A percentile compares a stretch with the other conserved stretches of the same genome.
These are phyloP conservation scores for Starmerella khaoyaiensis DNA, from an alignment of 805 yeast species.

Conservation along the genomic window DNA sequence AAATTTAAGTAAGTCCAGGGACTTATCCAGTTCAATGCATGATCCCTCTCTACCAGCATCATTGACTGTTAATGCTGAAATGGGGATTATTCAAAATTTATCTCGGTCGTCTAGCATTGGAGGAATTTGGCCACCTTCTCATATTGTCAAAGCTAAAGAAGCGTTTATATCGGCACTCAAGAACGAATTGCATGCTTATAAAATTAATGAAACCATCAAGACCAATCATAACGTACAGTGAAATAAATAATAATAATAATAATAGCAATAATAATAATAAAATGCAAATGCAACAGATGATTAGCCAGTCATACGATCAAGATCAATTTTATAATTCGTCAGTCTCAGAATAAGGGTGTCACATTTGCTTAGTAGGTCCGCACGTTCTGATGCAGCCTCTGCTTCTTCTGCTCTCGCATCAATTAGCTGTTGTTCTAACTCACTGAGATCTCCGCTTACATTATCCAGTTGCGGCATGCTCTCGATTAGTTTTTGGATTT, in stretches of 20 bases:
- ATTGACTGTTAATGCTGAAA: slow-evolving; percentile 4
- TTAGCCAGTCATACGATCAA: slow-evolving; percentile 18
- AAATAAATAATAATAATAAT: no score
- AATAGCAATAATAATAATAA: neutral
- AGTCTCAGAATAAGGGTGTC: slow-evolving; percentile 52
- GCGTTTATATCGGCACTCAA: slow-evolving; percentile 30
- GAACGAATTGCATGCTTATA: slow-evolving; percentile 4
- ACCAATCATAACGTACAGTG: no score
- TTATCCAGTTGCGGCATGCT: slow-evolving; percentile 89
- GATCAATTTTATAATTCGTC: slow-evolving; percentile 35
- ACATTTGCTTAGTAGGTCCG: slow-evolving; percentile 45
- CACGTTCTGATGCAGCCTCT: slow-evolving; percentile 49
- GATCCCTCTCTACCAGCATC: slow-evolving; percentile 7
- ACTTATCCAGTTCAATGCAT: slow-evolving; percentile 3
- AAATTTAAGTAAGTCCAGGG: slow-evolving; percentile 13
- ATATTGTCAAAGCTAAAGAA: slow-evolving; percentile 31
- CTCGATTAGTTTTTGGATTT: slow-evolving; percentile 72
- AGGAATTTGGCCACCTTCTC: slow-evolving; percentile 33
- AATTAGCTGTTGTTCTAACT: slow-evolving; percentile 48
- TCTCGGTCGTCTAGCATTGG: slow-evolving; percentile 39
- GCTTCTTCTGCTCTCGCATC: slow-evolving; percentile 47
- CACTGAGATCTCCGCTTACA: slow-evolving; percentile 53
- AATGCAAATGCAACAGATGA: neutral
- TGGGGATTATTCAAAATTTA: slow-evolving; percentile 15
- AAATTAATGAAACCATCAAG: neutral